Base-by-base conservation (phyloP, 352 stramenopile species). In the Peronospora belbahrii region DNA sequence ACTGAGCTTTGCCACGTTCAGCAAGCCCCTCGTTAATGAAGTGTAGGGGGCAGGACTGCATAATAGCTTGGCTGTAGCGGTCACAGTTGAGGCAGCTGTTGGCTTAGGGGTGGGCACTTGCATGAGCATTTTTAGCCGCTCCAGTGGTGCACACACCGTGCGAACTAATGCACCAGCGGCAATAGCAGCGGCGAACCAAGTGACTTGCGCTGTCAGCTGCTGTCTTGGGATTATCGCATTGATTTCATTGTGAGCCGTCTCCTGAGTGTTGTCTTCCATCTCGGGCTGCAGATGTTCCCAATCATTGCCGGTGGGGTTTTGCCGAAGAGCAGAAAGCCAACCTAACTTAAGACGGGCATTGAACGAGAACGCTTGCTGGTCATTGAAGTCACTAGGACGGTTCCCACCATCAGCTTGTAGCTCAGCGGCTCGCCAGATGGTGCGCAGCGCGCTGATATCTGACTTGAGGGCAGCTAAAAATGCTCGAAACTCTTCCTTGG, bases 71-170 rank as follows among this genome's bases (percentile, higher is more conserved):
- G 34, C 20, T 8, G 49, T 25, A 19, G 42, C 35, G 2, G 17
- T 19, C 7, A 42, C 27, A 36, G 52, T 8, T 30, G 40, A 22
- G 2, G 48, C 14, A 30, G 32, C 23, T 22, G 28, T 60, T 2
- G 69, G 67, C 6, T 59, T 69, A 2, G 55, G 59, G 1, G 56
- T 51, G 13, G 64, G 38, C 5, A 84, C 48, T 46, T 94, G 82
- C 63, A 86, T 87, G 7, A 91, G 48, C 20, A 94, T 88, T 41
- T 94, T 94, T 7, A 94, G 42, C 0, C 82, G 70, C 47, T 94
- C 82, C 2, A 94, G 52, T 8, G 82, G 82, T 3, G 82, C 82
- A 44, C 67, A 84, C 7, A 63, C 67, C 6, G 79, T 87, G 19
- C 82, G 74, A 6, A 71, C 69, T 10, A 88, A 44, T 9, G 58